Conservation (phyloP, 305 asterid genomes). For the Vinca major region DNA sequence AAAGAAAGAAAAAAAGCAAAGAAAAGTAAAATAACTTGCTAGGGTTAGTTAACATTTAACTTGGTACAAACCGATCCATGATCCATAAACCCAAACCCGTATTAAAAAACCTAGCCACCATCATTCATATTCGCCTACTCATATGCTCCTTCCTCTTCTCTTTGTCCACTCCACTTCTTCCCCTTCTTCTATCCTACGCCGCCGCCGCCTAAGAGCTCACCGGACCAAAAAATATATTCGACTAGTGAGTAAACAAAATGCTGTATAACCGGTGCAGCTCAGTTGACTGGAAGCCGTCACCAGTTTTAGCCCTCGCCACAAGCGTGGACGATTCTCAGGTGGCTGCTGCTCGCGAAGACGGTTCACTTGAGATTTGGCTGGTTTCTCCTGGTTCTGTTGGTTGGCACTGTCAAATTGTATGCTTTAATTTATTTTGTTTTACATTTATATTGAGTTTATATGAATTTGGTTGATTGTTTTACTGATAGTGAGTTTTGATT, state of each 20-base stretch:
- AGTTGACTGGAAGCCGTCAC: slow-evolving; percentile 35
- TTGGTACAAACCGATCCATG: too few species aligned
- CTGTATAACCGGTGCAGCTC: slow-evolving; percentile 28
- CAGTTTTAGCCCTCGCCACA: slow-evolving; percentile 85
- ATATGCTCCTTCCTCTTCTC: slow-evolving; percentile 7
- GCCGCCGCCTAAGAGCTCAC: neutral
- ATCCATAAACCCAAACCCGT: neutral
- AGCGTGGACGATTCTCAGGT: slow-evolving; percentile 86
- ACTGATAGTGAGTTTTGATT: slow-evolving; percentile 15
- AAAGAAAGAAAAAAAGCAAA: too few species aligned
- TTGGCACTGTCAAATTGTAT: slow-evolving; percentile 98
- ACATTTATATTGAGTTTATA: neutral
- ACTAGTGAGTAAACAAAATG: slow-evolving; percentile 24
- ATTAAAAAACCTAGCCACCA: slow-evolving; percentile 11
- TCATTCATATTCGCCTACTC: neutral
- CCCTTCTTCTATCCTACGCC: neutral
- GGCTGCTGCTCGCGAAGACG: slow-evolving; percentile 90
- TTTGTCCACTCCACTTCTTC: neutral
- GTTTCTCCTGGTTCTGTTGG: slow-evolving; percentile 97
- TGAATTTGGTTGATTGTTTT: neutral
- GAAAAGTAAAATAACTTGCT: too few species aligned
- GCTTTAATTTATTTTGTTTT: slow-evolving; percentile 10
- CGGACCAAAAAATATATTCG: neutral
- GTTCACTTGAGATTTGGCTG: slow-evolving; percentile 95
- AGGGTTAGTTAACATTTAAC: too few species aligned